Percentiles rank a stretch among this genome's conserved stretches.
Evolutionary conservation across 495 filamentous ascomycete genomes (phyloP).

Genomic region (Cercophora scortea): DNA sequence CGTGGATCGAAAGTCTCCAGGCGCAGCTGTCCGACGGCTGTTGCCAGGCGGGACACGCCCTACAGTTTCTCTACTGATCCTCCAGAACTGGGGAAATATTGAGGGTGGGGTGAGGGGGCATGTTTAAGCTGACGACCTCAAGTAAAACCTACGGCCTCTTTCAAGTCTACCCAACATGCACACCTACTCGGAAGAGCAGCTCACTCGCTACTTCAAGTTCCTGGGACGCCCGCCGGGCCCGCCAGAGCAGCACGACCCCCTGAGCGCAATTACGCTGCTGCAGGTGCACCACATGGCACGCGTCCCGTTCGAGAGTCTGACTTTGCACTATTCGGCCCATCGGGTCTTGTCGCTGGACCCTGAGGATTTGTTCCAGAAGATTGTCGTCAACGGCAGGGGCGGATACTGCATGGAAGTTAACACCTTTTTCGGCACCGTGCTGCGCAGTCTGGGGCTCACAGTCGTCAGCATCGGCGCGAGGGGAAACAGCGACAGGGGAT

Average conservation of each 20-base stretch:
- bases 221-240: conserved; percentile 29
- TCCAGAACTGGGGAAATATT: too few relatives aligned
- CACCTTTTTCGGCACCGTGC: conserved; percentile 54
- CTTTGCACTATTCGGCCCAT: conserved; percentile 38
- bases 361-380: conserved; percentile 53
- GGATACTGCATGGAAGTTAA: conserved; percentile 77
- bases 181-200: conserved; percentile 17
- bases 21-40: too few relatives aligned
- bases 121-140: too few relatives aligned
- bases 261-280: conserved; percentile 30
- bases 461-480: conserved; percentile 40
- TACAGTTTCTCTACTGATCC: too few relatives aligned
- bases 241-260: conserved; percentile 2
- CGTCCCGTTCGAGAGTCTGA: conserved; percentile 67
- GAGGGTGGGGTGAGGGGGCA: too few relatives aligned
- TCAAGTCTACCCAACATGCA: conserved; percentile 4
- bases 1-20: too few relatives aligned
- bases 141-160: too few relatives aligned
- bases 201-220: conserved; percentile 27
- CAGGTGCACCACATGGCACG: conserved; percentile 45
- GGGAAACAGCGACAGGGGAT: conserved; percentile 21
- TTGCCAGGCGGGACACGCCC: too few relatives aligned
- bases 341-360: conserved; percentile 49
- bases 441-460: conserved; percentile 54
- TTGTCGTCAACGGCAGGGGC: conserved; percentile 46